phyloP scores from a whole-genome alignment of 2,329 filamentous ascomycete genomes.

The Fusarium humuli region DNA sequence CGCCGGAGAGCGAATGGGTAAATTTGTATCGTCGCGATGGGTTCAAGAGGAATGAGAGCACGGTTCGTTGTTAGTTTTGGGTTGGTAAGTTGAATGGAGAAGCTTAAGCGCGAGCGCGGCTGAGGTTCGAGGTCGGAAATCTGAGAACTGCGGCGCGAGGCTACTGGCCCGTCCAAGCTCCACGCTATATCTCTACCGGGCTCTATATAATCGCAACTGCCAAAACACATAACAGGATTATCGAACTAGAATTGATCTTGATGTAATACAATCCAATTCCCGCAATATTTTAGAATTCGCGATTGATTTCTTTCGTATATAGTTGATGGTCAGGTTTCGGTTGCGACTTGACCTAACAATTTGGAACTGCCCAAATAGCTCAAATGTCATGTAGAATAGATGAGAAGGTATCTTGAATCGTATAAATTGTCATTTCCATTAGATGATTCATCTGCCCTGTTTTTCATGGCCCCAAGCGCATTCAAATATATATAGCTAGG shows the following conservation, averaged over 20 bases:
- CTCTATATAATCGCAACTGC: background rate
- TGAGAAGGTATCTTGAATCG: background rate
- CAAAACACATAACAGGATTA: background rate
- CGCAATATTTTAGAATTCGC: background rate
- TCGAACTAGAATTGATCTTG: no score
- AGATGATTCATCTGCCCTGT: constrained; percentile 41
- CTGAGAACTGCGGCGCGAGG: constrained; percentile 42
- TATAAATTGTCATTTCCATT: constrained; percentile 44
- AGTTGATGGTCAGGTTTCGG: background rate
- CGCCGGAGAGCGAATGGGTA: constrained; percentile 16
- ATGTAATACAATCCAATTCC: background rate
- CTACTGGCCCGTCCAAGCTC: constrained; percentile 34
- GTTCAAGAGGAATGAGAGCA: constrained; percentile 1
- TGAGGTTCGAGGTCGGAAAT: constrained; percentile 39
- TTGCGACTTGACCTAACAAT: background rate
- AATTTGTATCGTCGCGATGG: constrained; percentile 6
- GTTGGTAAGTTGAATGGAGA: constrained; percentile 24
- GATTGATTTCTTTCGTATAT: background rate
- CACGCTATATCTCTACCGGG: constrained; percentile 6
- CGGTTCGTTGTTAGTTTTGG: constrained; percentile 11
- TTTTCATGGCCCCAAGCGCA: constrained; percentile 34
- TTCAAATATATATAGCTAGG: constrained; percentile 44
- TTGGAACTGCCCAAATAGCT: background rate
- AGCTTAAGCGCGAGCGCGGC: constrained; percentile 42
- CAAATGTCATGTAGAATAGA: background rate